Evolutionary conservation across 768 basidiomycete genomes (phyloP), one percentile per base, ranked within the genome.

Genomic region (Rubroboletus pulcherrimus): DNA sequence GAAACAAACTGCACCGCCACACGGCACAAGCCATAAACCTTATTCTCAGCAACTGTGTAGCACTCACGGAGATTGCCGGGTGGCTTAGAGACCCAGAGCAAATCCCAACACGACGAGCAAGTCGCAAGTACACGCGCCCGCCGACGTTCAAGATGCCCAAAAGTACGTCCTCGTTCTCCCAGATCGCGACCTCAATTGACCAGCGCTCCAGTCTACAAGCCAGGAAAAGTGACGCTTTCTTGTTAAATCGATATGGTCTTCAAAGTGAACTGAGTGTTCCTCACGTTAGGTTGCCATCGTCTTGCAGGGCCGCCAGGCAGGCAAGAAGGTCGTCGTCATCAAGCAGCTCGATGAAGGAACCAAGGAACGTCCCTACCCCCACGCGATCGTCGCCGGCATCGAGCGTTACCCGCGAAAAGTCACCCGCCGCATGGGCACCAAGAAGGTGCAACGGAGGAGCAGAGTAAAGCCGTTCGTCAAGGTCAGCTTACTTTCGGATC

Each of bases 401-500:
- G 96, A 99, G 81, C 86, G 94, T 64, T 98, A 97, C 85, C 97
- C 97, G 17, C 81, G 90, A 72, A 98, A 98, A 80, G 96, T 98
- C 65, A 97, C 93, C 64, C 89, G 89, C 72, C 87, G 90, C 62
- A 98, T 98, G 96, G 92, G 96, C 62, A 85, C 91, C 74, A 98
- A 97, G 83, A 93, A 91, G 74, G 74, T 98, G 63, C 84, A 88
- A 64, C 82, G 81, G 78, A 83, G 97, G 78, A 93, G 86, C 78
- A 96, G 94, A 78, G 88, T 99, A 76, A 99, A 99, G 84, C 97
- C 97, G 64, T 99, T 99, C 77, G 93, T 99, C 83, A 98, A 99
- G 86, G 95, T 93, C 65, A 65, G 82, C 74, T 5, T 3, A 11
- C 40, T 2, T 44, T 29, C 60, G 11, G 10, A 7, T 30, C 33